A percentile compares a stretch with the other conserved stretches of the same genome.
Conservation (phyloP, 2,329 filamentous ascomycete species). For the Aureobasidium sp. region DNA sequence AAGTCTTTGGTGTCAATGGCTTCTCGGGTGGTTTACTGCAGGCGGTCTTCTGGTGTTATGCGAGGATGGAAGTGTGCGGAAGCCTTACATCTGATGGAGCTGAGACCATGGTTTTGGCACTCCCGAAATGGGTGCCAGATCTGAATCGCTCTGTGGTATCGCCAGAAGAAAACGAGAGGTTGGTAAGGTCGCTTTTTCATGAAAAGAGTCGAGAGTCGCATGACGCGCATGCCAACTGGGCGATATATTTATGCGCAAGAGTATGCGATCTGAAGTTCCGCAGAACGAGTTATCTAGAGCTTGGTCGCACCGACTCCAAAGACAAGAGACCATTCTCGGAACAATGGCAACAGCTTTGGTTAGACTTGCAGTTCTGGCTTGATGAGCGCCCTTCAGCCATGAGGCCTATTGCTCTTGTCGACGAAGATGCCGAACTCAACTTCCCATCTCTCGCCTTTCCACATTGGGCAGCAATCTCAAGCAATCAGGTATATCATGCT, state of each 20-base stretch:
- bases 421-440: neutral
- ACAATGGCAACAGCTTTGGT: slow-evolving; percentile 3
- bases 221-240: slow-evolving; percentile 6
- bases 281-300: neutral
- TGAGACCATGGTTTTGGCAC: neutral
- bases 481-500: slow-evolving; percentile 7
- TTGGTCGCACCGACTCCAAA: neutral
- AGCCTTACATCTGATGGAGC: neutral
- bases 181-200: neutral
- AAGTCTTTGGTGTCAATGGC: slow-evolving; percentile 4
- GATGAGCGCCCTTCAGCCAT: neutral
- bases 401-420: neutral
- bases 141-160: neutral
- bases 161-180: neutral
- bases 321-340: neutral
- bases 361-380: neutral
- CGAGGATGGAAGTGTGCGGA: neutral
- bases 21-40: slow-evolving; percentile 4
- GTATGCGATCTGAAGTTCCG: slow-evolving; percentile 6
- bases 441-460: slow-evolving; percentile 1
- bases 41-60: slow-evolving; percentile 1
- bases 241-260: neutral
- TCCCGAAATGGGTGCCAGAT: neutral
- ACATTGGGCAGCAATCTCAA: slow-evolving; percentile 3
- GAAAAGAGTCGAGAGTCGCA: neutral